Percentiles rank a stretch among this genome's conserved stretches.
Conservation (phyloP, 2,329 filamentous ascomycete genomes). For the Pyricularia grisea region DNA sequence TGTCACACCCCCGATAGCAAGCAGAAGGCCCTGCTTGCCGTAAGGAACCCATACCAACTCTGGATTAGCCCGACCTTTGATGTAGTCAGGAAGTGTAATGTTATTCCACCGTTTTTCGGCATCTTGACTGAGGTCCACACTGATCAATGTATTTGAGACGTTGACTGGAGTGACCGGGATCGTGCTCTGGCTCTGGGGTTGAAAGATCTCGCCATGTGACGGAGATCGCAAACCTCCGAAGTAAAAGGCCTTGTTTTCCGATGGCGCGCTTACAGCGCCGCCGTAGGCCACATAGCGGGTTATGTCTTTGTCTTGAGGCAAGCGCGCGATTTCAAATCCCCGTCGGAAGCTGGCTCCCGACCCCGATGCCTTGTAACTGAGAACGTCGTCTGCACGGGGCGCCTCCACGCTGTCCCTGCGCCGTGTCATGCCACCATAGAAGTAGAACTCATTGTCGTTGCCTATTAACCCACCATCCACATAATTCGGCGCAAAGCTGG, state of each 20-base stretch:
- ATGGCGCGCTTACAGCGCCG: constrained; percentile 53
- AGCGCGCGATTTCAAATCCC: constrained; percentile 29
- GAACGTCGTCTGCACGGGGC: constrained; percentile 32
- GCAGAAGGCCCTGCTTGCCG: constrained; percentile 63
- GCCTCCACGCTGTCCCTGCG: constrained; percentile 22
- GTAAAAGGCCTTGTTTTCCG: constrained; percentile 63
- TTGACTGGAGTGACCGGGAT: constrained; percentile 24
- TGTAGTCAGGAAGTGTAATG: constrained; percentile 33
- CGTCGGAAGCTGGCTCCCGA: constrained; percentile 24
- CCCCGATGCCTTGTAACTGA: constrained; percentile 28
- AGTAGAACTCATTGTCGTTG: constrained; percentile 53
- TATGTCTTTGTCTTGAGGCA: constrained; percentile 31
- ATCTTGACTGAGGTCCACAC: constrained; percentile 48
- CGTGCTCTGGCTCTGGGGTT: constrained; percentile 20
- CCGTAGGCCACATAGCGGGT: constrained; percentile 58
- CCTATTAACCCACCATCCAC: constrained; percentile 55
- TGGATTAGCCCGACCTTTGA: constrained; percentile 49
- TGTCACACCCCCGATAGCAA: constrained; percentile 68
- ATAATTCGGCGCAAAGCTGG: constrained; percentile 46
- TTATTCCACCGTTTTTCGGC: constrained; percentile 46
- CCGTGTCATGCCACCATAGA: constrained; percentile 50
- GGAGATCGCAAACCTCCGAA: constrained; percentile 53
- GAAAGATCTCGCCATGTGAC: constrained; percentile 38
- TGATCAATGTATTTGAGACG: constrained; percentile 48
- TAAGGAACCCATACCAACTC: constrained; percentile 71